Percentiles rank a stretch among this genome's conserved stretches.
phyloP scores from a whole-genome alignment of 2,329 filamentous ascomycete species.

The Clonostachys chloroleuca region DNA sequence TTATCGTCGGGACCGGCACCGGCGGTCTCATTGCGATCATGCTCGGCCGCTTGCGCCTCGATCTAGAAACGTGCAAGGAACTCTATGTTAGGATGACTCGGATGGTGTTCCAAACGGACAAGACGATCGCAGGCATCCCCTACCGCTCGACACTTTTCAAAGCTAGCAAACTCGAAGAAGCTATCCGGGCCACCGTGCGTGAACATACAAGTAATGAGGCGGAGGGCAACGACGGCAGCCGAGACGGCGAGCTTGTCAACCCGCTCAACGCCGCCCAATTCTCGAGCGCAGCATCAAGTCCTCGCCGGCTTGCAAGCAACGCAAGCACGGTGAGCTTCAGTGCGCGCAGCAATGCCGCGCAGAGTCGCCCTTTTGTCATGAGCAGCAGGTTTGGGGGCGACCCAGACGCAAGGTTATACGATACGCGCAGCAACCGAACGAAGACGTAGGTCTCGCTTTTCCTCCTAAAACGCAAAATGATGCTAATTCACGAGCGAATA shows the following conservation, averaged over 20 bases:
- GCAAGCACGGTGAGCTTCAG: constrained; percentile 82
- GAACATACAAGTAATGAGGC: constrained; percentile 76
- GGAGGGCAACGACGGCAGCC: constrained; percentile 73
- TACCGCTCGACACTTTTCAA: constrained; percentile 96
- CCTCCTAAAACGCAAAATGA: neutral
- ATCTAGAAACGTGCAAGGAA: constrained; percentile 95
- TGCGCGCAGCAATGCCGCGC: constrained; percentile 55
- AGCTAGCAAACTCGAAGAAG: constrained; percentile 90
- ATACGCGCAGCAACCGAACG: constrained; percentile 77
- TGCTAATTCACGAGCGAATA: constrained; percentile 24
- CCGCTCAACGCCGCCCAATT: constrained; percentile 33
- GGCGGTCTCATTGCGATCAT: constrained; percentile 96
- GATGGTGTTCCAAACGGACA: constrained; percentile 95
- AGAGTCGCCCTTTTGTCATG: constrained; percentile 44
- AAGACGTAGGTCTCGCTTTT: constrained; percentile 66
- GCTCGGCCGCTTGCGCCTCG: constrained; percentile 85
- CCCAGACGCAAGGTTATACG: constrained; percentile 83
- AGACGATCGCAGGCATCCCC: constrained; percentile 93
- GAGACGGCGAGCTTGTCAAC: constrained; percentile 26
- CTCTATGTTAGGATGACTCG: constrained; percentile 93
- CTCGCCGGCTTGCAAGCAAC: constrained; percentile 66
- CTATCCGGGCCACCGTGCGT: constrained; percentile 82
- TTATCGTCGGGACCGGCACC: constrained; percentile 93
- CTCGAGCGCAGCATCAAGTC: constrained; percentile 32
- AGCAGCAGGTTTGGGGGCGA: constrained; percentile 64